Evolutionary conservation across 2,329 filamentous ascomycete species (phyloP).

Genomic region (Byssoonygena ceratinophila): DNA sequence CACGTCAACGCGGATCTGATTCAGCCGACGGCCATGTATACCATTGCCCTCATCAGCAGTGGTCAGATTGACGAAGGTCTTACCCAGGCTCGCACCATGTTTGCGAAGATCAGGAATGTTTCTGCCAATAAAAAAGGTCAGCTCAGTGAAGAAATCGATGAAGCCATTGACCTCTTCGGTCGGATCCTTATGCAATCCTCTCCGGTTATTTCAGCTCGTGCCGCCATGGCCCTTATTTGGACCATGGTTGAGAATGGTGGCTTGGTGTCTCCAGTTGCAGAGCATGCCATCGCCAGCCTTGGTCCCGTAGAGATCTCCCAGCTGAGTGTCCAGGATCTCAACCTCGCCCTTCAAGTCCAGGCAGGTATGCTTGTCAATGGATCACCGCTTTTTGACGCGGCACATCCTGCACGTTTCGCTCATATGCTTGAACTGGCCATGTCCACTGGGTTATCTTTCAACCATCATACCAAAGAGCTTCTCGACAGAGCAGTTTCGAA

Average conservation of each 20-base stretch:
- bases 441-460: conserved; percentile 43
- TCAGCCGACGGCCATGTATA: conserved; percentile 83
- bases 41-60: conserved; percentile 74
- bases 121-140: conserved; percentile 40
- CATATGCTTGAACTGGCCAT: conserved; percentile 52
- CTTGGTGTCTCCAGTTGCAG: conserved; percentile 48
- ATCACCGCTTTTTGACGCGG: conserved; percentile 42
- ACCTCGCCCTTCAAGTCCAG: conserved; percentile 53
- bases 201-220: conserved; percentile 43
- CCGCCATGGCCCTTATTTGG: conserved; percentile 51
- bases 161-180: conserved; percentile 63
- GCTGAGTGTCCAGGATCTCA: conserved; percentile 43
- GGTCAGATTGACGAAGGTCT: conserved; percentile 76
- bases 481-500: conserved; percentile 50
- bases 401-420: conserved; percentile 50
- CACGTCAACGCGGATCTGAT: conserved; percentile 57
- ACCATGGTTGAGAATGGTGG: conserved; percentile 57
- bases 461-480: conserved; percentile 45
- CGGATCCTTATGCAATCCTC: conserved; percentile 46
- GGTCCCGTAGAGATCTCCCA: conserved; percentile 50
- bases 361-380: conserved; percentile 36
- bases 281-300: conserved; percentile 51
- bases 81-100: conserved; percentile 71
- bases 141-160: conserved; percentile 71
- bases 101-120: conserved; percentile 63